These are phyloP conservation scores for Suillus plorans DNA, from an alignment of 768 basidiomycete species.

Conservation along the genomic window DNA sequence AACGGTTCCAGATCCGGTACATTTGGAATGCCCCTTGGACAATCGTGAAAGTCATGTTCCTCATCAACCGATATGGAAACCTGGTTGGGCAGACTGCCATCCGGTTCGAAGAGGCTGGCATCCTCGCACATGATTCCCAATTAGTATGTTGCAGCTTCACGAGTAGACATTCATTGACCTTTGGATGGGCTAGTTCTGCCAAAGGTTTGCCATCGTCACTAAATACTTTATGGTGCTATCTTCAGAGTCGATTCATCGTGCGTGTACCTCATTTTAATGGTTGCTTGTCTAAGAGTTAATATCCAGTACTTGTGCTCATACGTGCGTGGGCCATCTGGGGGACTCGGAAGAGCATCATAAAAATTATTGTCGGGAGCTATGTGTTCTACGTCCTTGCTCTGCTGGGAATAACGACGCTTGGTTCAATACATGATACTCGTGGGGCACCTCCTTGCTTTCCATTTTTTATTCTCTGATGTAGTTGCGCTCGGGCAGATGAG, in stretches of 20 bases:
- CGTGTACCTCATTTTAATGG: not conserved
- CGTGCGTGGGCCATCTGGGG: constrained; percentile 25
- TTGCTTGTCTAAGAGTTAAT: not conserved
- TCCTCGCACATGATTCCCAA: constrained; percentile 14
- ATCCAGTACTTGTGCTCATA: constrained; percentile 23
- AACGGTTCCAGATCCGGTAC: constrained; percentile 3
- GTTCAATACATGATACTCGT: not conserved
- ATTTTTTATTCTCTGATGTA: not conserved
- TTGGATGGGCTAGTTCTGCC: constrained; percentile 18
- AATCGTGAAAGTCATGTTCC: constrained; percentile 15
- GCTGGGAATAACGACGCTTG: not conserved
- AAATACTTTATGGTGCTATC: constrained; percentile 11
- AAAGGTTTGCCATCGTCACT: not conserved
- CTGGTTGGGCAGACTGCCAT: constrained; percentile 21
- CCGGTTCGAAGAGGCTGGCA: constrained; percentile 22
- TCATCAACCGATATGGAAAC: constrained; percentile 19
- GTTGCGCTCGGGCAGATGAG: not conserved
- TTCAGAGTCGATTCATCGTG: constrained; percentile 24
- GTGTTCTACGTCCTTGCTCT: constrained; percentile 4
- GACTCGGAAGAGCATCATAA: constrained; percentile 6
- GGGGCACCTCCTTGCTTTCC: not conserved
- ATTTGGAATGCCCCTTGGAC: constrained; percentile 17
- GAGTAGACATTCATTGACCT: not conserved
- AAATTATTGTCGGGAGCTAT: constrained; percentile 9
- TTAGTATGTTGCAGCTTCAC: constrained; percentile 8